Evolutionary conservation across 306 rosid species (phyloP), one percentile per base, ranked within the genome.

Genomic region (Lotus japonicus): DNA sequence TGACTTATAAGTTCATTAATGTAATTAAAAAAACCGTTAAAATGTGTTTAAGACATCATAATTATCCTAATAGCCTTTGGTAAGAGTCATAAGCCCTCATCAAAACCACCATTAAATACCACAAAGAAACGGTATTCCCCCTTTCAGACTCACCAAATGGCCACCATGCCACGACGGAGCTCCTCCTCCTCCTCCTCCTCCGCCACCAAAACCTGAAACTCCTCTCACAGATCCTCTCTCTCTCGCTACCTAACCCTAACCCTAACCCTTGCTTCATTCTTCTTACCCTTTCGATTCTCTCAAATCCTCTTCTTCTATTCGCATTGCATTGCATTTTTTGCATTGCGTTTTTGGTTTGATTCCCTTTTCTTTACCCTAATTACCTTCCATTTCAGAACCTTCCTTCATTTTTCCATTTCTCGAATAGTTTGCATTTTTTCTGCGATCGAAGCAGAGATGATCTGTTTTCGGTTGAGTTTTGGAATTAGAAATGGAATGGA

Each of bases 91-190:
- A 43, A 43, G 54, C 54, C 54, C n/a, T 38, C 11, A 16, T 61
- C 19, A 61, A 61, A 42, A 14, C 33, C 2, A 26, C 2, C 31
- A 33, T 6, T 14, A 13, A 28, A 23, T 3, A 64, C 8, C 12
- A 11, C 7, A 39, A 44, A 58, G 3, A 0, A 0, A 75, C 82
- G 79, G 82, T 26, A 54, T 52, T 48, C 58, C 55, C 49, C 3
- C 26, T 0, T 35, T 49, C 43, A 26, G 31, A 21, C 18, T 66
- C 51, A 33, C 62, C 57, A 51, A 73, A 76, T 75, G 84, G 66
- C 69, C 80, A 64, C 53, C 80, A 64, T 71, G 58, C 41, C 68
- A 52, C 36, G 35, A 75, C 23, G 83, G 75, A 77, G 83, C 81
- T 81, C 72, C 77, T 71, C 76, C 61, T 48, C 57, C 31, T 59